Percentiles rank a stretch among this genome's conserved stretches.
These are phyloP conservation scores for Euclidium syriacum DNA, from an alignment of 345 rosid genomes.

Conservation along the genomic window DNA sequence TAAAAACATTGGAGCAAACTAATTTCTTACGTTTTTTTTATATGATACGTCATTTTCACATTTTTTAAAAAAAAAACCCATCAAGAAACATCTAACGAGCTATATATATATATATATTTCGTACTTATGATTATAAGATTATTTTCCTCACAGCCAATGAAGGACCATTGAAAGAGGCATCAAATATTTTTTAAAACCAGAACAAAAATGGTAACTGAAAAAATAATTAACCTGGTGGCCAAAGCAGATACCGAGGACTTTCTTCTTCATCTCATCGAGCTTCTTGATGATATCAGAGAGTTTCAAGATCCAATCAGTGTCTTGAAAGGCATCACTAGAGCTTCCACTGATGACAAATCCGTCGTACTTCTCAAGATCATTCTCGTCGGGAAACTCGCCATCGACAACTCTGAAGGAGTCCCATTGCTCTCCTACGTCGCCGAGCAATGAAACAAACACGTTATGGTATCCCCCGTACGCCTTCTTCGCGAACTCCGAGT, in stretches of 20 bases:
- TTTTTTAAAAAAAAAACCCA: neutral
- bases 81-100: neutral
- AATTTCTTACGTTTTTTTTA: no score
- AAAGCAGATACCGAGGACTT: slow-evolving; percentile 80
- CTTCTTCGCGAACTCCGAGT: slow-evolving; percentile 61
- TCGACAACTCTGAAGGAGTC: slow-evolving; percentile 63
- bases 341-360: slow-evolving; percentile 85
- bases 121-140: neutral
- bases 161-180: neutral
- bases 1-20: no score
- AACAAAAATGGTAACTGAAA: neutral
- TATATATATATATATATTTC: neutral
- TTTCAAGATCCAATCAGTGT: slow-evolving; percentile 65
- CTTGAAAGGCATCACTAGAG: slow-evolving; percentile 65
- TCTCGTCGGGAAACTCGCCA: slow-evolving; percentile 66
- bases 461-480: slow-evolving; percentile 76
- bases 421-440: slow-evolving; percentile 77
- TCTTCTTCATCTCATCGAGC: slow-evolving; percentile 68
- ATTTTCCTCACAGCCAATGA: no score
- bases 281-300: slow-evolving; percentile 54
- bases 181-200: neutral
- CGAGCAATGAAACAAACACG: slow-evolving; percentile 59
- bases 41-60: no score
- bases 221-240: slow-evolving; percentile 71
- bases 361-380: slow-evolving; percentile 53